Evolutionary conservation across 2,329 filamentous ascomycete genomes (phyloP), one percentile per base, ranked within the genome.

Genomic region (Penicillium sp.): DNA sequence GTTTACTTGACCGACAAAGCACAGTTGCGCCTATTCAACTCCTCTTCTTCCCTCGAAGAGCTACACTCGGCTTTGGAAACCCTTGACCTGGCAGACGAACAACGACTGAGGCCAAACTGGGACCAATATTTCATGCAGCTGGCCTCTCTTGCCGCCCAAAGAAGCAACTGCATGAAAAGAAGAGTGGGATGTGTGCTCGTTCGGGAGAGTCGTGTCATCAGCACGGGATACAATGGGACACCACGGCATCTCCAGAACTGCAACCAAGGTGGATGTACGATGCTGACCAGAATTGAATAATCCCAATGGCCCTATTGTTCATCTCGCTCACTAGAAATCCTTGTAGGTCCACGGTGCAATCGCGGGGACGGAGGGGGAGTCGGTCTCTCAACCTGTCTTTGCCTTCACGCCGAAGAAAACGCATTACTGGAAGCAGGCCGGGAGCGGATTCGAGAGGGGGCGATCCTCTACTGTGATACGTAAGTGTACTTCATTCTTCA

Each of bases 81-180:
- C 47, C 83, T 97, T 8, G 85, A 96, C 72, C 84, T 99, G 27
- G 83, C 89, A 1, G 87, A 94, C 69, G 83, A 88, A 35, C 84
- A 89, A 66, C 88, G 94, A 2, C 82, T 99, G 36, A 86, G 94
- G 1, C 94, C 94, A 0, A 88, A 86, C 49, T 99, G 94, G 94
- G 94, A 99, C 76, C 88, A 90, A 68, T 99, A 99, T 79, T 99
- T 99, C 73, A 99, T 99, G 94, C 86, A 90, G 41, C 82, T 99
- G n/a, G 93, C 94, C 6, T 91, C 90, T 35, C 85, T 99, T 48
- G 94, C 94, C 8, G 90, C 93, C 0, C 89, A 91, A 66, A 85
- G 94, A 63, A 91, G 88, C 71, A 99, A 99, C 76, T 99, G 94
- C 80, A 99, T 99, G 94, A 97, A 97, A 78, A 85, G 94, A 31